These are phyloP conservation scores for Phialophora tarda DNA, from an alignment of 2,329 filamentous ascomycete genomes.

Conservation along the genomic window DNA sequence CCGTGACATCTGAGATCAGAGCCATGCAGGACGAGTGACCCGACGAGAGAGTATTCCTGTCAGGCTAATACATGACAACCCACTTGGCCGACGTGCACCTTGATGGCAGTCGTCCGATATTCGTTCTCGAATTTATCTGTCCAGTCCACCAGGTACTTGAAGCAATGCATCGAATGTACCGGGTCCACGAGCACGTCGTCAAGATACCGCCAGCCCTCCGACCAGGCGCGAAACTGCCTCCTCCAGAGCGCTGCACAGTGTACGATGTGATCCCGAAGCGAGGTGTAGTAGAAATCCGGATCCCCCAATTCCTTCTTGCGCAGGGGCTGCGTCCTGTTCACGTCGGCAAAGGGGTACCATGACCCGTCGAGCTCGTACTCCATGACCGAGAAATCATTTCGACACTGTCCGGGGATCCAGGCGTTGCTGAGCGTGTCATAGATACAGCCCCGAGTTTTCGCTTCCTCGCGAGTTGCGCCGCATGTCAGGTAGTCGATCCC, in stretches of 20 bases:
- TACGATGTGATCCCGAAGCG: constrained; percentile 11
- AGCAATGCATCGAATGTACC: constrained; percentile 11
- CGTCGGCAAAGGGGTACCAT: constrained; percentile 7
- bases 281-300: constrained; percentile 14
- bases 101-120: constrained; percentile 10
- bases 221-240: constrained; percentile 6
- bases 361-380: constrained; percentile 13
- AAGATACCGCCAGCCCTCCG: constrained; percentile 8
- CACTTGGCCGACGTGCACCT: constrained; percentile 5
- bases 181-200: constrained; percentile 11
- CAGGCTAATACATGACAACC: constrained; percentile 13
- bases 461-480: not conserved
- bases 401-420: constrained; percentile 2
- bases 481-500: constrained; percentile 14
- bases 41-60: not conserved
- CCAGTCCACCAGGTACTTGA: constrained; percentile 15
- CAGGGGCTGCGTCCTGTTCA: constrained; percentile 8
- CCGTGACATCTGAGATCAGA: too few species aligned
- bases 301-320: constrained; percentile 2
- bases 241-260: constrained; percentile 12
- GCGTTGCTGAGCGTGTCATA: not conserved
- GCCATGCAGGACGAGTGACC: too few species aligned
- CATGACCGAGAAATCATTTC: constrained; percentile 11
- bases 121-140: constrained; percentile 8
- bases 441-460: not conserved